Evolutionary conservation across 768 basidiomycete genomes (phyloP).

Genomic region (Holtermannia corniformis): DNA sequence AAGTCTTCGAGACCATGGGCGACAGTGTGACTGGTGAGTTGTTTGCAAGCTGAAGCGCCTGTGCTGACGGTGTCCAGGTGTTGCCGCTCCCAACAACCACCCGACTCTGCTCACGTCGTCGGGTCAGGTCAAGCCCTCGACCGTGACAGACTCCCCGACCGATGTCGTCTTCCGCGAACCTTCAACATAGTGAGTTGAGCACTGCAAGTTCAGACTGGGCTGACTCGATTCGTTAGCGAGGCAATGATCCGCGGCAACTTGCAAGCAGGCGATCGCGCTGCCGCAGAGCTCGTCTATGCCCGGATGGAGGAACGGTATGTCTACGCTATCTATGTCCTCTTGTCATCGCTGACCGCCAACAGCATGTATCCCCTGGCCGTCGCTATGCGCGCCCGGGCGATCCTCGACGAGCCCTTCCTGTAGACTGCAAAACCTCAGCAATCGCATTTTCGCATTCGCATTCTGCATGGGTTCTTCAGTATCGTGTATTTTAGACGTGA

Average conservation of each 20-base stretch:
- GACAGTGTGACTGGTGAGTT: constrained; percentile 57
- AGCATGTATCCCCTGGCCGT: constrained; percentile 38
- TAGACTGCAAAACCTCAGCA: no score
- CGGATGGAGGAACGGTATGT: constrained; percentile 63
- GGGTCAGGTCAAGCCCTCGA: constrained; percentile 38
- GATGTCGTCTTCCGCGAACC: constrained; percentile 74
- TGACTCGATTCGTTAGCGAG: no score
- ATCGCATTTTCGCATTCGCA: no score
- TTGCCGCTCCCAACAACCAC: constrained; percentile 85
- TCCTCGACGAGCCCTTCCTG: constrained; percentile 17
- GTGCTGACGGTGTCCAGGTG: constrained; percentile 45
- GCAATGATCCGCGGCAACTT: constrained; percentile 90
- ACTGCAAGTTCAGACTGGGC: constrained; percentile 40
- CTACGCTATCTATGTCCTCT: neutral
- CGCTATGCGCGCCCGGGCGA: constrained; percentile 23
- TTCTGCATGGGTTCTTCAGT: neutral
- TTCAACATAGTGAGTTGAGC: constrained; percentile 34
- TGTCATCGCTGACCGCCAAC: neutral
- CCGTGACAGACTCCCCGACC: constrained; percentile 39
- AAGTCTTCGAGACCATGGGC: constrained; percentile 65
- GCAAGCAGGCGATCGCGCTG: constrained; percentile 60
- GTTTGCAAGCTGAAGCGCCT: neutral
- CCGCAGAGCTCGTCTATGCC: constrained; percentile 59
- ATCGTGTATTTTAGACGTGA: neutral
- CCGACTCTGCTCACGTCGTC: constrained; percentile 52